Percentiles rank a stretch among this genome's conserved stretches.
phyloP scores from a whole-genome alignment of 208 protist species.

The Chromosphaera perkinsii region DNA sequence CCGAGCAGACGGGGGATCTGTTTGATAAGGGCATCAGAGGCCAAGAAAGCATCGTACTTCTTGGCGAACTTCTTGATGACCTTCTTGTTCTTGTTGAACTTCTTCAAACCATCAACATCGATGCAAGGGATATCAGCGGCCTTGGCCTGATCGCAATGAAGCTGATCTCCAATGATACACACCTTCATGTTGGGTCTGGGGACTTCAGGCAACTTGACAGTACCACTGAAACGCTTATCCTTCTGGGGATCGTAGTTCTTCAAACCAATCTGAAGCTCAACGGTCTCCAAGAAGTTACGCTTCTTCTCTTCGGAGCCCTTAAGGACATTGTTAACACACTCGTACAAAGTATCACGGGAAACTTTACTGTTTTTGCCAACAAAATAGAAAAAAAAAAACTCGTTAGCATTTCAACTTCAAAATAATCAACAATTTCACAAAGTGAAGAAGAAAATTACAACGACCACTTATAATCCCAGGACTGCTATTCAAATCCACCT shows the following conservation, averaged over 20 bases:
- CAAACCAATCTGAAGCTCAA: constrained; percentile 92
- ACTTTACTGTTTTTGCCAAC: constrained; percentile 34
- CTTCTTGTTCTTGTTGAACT: constrained; percentile 97
- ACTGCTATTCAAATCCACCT: background rate
- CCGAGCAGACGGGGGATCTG: constrained; percentile 87
- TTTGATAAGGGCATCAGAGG: constrained; percentile 92
- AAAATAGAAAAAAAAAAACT: constrained; percentile 6
- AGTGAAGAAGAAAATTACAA: background rate
- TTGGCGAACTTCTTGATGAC: constrained; percentile 94
- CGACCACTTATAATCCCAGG: background rate
- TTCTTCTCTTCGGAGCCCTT: constrained; percentile 31
- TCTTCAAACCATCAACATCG: constrained; percentile 94
- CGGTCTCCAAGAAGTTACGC: constrained; percentile 87
- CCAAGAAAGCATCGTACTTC: constrained; percentile 96
- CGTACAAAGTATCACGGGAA: constrained; percentile 22
- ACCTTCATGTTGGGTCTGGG: constrained; percentile 81
- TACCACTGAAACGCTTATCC: constrained; percentile 98
- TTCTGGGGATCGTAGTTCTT: constrained; percentile 99
- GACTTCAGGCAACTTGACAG: constrained; percentile 76
- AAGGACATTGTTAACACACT: constrained; percentile 19
- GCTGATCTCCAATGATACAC: constrained; percentile 92
- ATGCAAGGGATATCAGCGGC: constrained; percentile 76
- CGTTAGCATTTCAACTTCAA: background rate
- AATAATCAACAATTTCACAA: background rate
- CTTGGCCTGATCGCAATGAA: constrained; percentile 87